Evolutionary conservation across 257 asterid species (phyloP).

Genomic region (Solanum etuberosum): DNA sequence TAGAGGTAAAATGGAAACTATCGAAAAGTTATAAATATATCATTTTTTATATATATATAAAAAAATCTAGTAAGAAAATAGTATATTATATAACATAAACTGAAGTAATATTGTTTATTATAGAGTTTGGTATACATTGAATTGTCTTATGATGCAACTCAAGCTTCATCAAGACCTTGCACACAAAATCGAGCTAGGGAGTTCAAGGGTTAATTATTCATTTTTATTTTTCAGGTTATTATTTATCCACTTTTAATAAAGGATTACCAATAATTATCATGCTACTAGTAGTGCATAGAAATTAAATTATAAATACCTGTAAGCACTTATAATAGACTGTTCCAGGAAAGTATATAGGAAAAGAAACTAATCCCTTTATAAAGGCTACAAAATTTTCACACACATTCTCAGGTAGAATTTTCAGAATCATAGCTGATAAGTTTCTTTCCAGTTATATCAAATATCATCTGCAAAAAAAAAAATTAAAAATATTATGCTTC

Average conservation of each 20-base stretch:
- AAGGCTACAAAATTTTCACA: conserved; percentile 64
- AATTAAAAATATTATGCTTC: not conserved
- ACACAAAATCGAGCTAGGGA: too few species aligned
- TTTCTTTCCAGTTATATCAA: conserved; percentile 75
- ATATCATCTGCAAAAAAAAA: conserved; percentile 58
- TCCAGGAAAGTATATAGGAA: conserved; percentile 80
- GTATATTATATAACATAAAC: not conserved
- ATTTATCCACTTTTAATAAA: not conserved
- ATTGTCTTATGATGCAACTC: too few species aligned
- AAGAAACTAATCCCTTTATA: conserved; percentile 70
- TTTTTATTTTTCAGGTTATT: not conserved
- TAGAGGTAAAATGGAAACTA: too few species aligned
- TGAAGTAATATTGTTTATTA: not conserved
- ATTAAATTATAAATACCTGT: conserved; percentile 24
- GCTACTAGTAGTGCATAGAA: not conserved
- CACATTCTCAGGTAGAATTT: conserved; percentile 46
- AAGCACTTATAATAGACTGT: conserved; percentile 76
- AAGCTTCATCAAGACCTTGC: too few species aligned
- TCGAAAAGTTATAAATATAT: not conserved
- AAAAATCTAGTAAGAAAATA: not conserved
- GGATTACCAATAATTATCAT: not conserved
- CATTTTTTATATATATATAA: not conserved
- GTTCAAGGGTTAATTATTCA: too few species aligned
- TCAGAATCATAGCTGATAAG: conserved; percentile 63
- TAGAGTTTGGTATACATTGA: not conserved